A percentile compares a stretch with the other conserved stretches of the same genome.
Conservation (phyloP, 768 basidiomycete genomes). For the Leucosporidium yakuticum region DNA sequence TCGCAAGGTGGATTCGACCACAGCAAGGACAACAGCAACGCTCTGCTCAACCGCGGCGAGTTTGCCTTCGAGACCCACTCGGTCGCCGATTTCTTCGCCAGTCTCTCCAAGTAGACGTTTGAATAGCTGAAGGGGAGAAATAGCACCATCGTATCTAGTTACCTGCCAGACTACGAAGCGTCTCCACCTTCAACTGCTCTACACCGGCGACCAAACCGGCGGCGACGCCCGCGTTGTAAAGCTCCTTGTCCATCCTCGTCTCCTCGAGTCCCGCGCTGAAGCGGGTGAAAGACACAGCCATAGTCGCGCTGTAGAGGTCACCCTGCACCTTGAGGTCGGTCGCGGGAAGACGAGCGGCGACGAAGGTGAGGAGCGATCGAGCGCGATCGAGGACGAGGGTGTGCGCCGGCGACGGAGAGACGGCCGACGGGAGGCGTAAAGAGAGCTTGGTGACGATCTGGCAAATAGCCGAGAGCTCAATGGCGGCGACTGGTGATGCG, state of each 20-base stretch:
- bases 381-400: not conserved
- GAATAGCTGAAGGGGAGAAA: too few species aligned
- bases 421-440: not conserved
- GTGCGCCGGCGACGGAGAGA: slow-evolving; percentile 1
- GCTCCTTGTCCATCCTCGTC: slow-evolving; percentile 1
- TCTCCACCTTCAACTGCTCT: slow-evolving; percentile 10
- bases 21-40: not conserved
- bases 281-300: slow-evolving; percentile 14
- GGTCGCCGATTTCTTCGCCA: not conserved
- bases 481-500: not conserved
- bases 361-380: not conserved
- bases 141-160: not conserved
- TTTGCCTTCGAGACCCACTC: slow-evolving; percentile 1
- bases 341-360: slow-evolving; percentile 6
- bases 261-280: slow-evolving; percentile 9
- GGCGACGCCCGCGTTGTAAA: slow-evolving; percentile 9
- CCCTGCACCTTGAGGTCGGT: not conserved
- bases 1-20: slow-evolving; percentile 13
- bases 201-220: slow-evolving; percentile 16
- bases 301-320: slow-evolving; percentile 12
- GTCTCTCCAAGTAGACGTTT: too few species aligned
- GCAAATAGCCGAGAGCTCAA: not conserved
- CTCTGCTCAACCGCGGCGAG: slow-evolving; percentile 4
- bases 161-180: slow-evolving; percentile 1
- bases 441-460: not conserved